phyloP scores from a whole-genome alignment of 1,284 basidiomycete species.

The Cutaneotrichosporon cavernicola region DNA sequence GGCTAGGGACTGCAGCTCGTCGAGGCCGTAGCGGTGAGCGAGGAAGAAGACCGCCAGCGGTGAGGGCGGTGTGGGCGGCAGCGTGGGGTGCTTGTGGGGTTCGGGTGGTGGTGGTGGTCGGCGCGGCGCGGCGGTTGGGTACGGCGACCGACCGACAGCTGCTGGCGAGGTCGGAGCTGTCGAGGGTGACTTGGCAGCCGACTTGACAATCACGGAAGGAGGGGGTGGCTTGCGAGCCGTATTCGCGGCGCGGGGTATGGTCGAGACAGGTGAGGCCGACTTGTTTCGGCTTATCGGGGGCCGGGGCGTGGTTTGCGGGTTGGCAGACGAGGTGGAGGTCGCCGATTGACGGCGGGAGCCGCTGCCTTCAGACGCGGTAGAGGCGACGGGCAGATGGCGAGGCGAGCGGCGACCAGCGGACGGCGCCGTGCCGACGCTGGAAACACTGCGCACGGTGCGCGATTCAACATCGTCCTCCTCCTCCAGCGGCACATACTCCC shows the following conservation, averaged over 20 bases:
- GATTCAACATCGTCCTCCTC: constrained; percentile 16
- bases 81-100: constrained; percentile 71
- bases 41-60: constrained; percentile 75
- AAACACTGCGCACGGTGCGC: constrained; percentile 31
- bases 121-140: constrained; percentile 28
- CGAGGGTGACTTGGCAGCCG: constrained; percentile 10
- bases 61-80: constrained; percentile 55
- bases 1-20: constrained; percentile 64
- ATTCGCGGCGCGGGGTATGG: constrained; percentile 7
- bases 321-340: constrained; percentile 1
- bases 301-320: background rate
- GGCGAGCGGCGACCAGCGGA: constrained; percentile 1
- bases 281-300: constrained; percentile 6
- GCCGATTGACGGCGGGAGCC: constrained; percentile 9
- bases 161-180: constrained; percentile 41
- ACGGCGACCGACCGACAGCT: constrained; percentile 6
- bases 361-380: constrained; percentile 1
- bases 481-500: constrained; percentile 18
- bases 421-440: constrained; percentile 25
- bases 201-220: background rate
- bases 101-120: constrained; percentile 56
- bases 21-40: constrained; percentile 73
- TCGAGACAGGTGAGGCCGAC: constrained; percentile 3
- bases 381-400: background rate
- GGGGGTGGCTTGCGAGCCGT: constrained; percentile 7